Evolutionary conservation across 805 yeast genomes (phyloP).

Genomic region (Lipomyces mesembrius): DNA sequence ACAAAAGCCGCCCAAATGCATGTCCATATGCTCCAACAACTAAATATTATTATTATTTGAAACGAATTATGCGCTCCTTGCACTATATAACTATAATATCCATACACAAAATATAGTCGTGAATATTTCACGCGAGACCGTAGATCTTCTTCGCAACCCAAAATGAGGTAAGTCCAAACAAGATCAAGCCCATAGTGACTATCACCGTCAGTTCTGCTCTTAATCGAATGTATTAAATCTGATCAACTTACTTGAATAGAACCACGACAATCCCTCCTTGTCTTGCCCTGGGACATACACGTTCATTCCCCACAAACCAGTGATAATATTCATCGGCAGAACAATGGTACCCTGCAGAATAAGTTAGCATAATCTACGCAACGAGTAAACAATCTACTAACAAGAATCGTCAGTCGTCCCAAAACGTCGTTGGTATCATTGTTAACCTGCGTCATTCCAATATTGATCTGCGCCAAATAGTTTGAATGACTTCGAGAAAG

Average conservation of each 20-base stretch:
- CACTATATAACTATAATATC: neutral
- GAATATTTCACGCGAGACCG: conserved; percentile 17
- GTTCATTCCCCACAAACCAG: conserved; percentile 99
- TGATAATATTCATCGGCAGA: conserved; percentile 89
- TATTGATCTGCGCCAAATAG: conserved; percentile 93
- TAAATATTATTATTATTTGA: too few species aligned
- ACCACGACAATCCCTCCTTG: conserved; percentile 64
- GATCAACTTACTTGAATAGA: conserved; percentile 45
- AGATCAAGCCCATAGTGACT: conserved; percentile 29
- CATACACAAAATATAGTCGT: neutral
- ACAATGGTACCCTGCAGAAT: conserved; percentile 83
- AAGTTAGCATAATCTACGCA: conserved; percentile 1
- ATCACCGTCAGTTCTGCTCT: neutral
- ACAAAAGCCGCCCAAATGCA: neutral
- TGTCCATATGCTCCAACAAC: neutral
- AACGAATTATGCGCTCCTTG: neutral
- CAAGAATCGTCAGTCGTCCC: conserved; percentile 75
- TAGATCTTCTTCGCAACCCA: conserved; percentile 27
- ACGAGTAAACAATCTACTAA: conserved; percentile 1
- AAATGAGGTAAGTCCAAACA: conserved; percentile 30
- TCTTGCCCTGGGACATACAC: conserved; percentile 94
- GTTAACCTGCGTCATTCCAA: conserved; percentile 96
- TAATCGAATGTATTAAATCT: neutral
- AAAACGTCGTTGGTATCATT: conserved; percentile 96
- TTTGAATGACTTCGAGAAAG: conserved; percentile 95